These are phyloP conservation scores for Xylaria grammica DNA, from an alignment of 495 filamentous ascomycete species.

Conservation along the genomic window DNA sequence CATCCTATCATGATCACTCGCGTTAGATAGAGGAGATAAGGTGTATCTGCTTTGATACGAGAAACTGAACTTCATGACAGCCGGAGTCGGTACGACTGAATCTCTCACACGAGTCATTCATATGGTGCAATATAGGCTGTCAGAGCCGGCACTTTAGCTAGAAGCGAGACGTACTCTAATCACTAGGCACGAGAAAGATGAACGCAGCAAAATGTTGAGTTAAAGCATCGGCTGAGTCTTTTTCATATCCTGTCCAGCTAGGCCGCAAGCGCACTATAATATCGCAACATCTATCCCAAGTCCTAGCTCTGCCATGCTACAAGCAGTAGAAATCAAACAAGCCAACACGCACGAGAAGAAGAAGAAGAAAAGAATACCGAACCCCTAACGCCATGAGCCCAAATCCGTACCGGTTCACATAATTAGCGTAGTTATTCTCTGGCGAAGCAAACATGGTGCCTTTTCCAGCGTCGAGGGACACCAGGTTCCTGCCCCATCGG, in stretches of 20 bases:
- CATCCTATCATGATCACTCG: background rate
- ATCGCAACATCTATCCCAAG: background rate
- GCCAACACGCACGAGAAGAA: too few relatives aligned
- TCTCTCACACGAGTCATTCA: background rate
- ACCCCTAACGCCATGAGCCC: background rate
- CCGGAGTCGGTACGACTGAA: too few relatives aligned
- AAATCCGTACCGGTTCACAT: too few relatives aligned
- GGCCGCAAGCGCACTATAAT: background rate
- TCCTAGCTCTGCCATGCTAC: background rate
- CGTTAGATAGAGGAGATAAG: slow-evolving; percentile 2
- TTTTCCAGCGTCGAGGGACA: too few relatives aligned
- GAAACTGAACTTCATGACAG: background rate
- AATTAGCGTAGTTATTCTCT: too few relatives aligned
- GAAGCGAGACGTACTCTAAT: background rate
- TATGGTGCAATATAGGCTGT: background rate
- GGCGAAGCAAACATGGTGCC: too few relatives aligned
- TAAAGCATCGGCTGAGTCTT: background rate
- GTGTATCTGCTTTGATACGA: background rate
- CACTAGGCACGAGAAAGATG: too few relatives aligned
- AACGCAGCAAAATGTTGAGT: background rate
- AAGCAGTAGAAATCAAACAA: background rate
- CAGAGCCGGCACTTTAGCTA: too few relatives aligned
- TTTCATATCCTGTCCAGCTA: background rate
- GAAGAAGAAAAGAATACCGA: background rate
- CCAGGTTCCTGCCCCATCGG: background rate